Evolutionary conservation across 2,329 filamentous ascomycete species (phyloP), one percentile per base, ranked within the genome.

Genomic region (Fusarium chlamydosporum): DNA sequence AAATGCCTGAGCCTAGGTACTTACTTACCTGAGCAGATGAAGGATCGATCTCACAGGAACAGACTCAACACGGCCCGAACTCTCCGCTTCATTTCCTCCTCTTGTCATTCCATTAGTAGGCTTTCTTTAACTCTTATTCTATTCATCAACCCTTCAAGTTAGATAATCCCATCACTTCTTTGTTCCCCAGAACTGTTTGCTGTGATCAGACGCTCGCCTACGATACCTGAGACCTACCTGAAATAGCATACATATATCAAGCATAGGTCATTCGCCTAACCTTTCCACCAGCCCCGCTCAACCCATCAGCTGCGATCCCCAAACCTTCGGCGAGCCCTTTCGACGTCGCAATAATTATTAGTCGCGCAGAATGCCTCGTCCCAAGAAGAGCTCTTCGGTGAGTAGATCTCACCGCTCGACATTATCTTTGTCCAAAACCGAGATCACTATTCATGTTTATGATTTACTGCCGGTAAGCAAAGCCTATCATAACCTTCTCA

Each of bases 401-500:
- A 77, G 74, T 61, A 74, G 78, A 62, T 65, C 67, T 57, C 91
- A 92, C 75, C 82, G 90, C 65, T 89, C 88, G 58, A 92, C 90
- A 2, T 77, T 92, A 46, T 91, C 90, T 16, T 80, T 92, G 20
- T 88, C 90, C 70, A 91, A 91, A 76, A 93, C 90, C 3, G 89
- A 93, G 76, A 86, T 94, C 65, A 81, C 87, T 47, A 93, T 94
- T 75, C 89, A 94, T 75, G 89, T 93, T 74, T 94, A 94, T 75
- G 92, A 94, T 77, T 82, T 94, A 9, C 82, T 94, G 16, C 89
- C 91, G 38, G 90, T 92, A 84, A 70, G 83, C 69, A 50, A 50
- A 45, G 31, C 47, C 27, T 10, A 46, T 38, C 41, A 31, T 51
- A 23, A 23, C 29, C 35, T 31, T 47, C 46, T 50, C 52, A 37